Percentiles rank a stretch among this genome's conserved stretches.
phyloP scores from a whole-genome alignment of 305 asterid genomes.

The Fraxinus angustifolia region DNA sequence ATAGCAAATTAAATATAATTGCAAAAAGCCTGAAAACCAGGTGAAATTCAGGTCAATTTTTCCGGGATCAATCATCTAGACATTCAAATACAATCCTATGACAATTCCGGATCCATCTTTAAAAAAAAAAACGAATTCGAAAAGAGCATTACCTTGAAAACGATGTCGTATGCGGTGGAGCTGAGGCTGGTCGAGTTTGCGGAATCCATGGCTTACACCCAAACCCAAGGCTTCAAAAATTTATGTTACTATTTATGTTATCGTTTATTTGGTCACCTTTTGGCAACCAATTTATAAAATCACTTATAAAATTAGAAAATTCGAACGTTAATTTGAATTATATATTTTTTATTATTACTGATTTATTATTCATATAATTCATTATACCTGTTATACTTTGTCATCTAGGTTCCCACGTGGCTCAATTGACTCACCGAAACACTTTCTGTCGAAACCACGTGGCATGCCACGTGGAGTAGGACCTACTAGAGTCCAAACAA shows the following conservation, averaged over 20 bases:
- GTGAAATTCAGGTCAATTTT: slow-evolving; percentile 11
- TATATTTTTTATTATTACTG: background rate
- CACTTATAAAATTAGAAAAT: background rate
- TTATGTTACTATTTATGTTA: background rate
- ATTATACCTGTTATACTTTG: too few species aligned
- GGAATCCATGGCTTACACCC: slow-evolving; percentile 38
- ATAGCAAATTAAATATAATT: background rate
- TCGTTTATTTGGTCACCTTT: background rate
- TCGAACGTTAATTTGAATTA: background rate
- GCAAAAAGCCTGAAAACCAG: background rate
- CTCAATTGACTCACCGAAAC: background rate
- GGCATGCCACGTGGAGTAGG: background rate
- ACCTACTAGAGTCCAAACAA: background rate
- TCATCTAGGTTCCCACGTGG: background rate
- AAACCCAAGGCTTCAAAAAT: background rate
- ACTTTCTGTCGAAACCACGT: background rate
- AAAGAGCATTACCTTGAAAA: background rate
- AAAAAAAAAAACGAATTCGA: background rate
- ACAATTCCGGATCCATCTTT: background rate
- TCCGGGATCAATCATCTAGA: slow-evolving; percentile 7
- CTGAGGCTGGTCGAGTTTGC: slow-evolving; percentile 34
- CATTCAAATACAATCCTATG: background rate
- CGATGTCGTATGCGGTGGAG: slow-evolving; percentile 27
- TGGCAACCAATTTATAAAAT: background rate
- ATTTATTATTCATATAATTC: too few species aligned